Base-by-base conservation (phyloP, 169 alveolate genomes). In the Cryptosporidium bovis region DNA sequence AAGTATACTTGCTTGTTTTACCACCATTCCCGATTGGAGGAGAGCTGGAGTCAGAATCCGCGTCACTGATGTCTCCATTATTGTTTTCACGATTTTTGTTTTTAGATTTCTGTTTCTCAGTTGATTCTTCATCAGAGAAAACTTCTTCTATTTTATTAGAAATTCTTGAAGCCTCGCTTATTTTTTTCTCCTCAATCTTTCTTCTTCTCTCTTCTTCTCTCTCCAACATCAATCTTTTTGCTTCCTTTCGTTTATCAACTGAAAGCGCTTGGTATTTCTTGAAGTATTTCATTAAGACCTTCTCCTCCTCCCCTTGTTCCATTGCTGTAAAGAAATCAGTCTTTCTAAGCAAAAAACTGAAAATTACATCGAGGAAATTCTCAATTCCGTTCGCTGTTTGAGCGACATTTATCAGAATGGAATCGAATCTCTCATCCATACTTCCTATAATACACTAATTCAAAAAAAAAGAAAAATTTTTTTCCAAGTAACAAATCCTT, bases 351-450 rank as follows among this genome's bases (percentile, higher is more conserved):
- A 98, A 93, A 91, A 98, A 98, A 15, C 98, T 96, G 92, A 97
- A 98, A 82, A 98, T 92, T 64, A 92, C 87, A 71, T 96, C 97
- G 90, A 96, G 92, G 82, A 97, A 95, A 31, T 92, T 92, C 44
- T 98, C 98, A 50, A 98, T 97, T 27, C 99, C 99, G 55, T 96
- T 95, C 27, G 97, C 94, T 55, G 95, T 90, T 85, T 96, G 97
- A 34, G 97, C 96, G n/a, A 95, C 91, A 53, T 94, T 93, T 93
- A 96, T 93, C 89, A 97, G 90, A 46, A 97, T 66, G 27, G 95
- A 95, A 65, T 97, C 99, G 58, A 93, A 93, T 71, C 83, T 50
- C 36, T 90, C 95, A 27, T 90, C 94, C 58, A 66, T 55, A 31
- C 65, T 91, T 55, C 48, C 4, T 40, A 40, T 40, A 40, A 40